Conservation (phyloP, 441 rosid species). For the Euphorbia neoarborescens region DNA sequence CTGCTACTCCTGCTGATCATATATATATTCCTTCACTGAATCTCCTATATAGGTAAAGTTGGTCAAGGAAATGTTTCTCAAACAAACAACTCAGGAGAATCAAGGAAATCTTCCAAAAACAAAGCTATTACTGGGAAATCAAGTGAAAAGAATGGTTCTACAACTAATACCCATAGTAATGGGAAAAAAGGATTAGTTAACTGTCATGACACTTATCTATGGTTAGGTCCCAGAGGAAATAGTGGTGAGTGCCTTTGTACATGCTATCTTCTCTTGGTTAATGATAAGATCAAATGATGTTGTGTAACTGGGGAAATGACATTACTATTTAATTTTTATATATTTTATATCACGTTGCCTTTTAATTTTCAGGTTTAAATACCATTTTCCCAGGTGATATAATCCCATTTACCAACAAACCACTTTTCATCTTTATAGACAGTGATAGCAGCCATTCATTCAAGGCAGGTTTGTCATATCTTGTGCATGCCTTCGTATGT, state of each 20-base stretch:
- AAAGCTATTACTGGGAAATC: conserved; percentile 40
- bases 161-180: conserved; percentile 42
- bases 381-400: conserved; percentile 81
- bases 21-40: conserved; percentile 18
- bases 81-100: conserved; percentile 47
- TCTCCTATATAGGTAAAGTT: conserved; percentile 49
- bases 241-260: conserved; percentile 44
- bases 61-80: conserved; percentile 32
- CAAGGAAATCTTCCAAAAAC: conserved; percentile 51
- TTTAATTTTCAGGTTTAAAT: conserved; percentile 48
- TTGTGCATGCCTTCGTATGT: conserved; percentile 25
- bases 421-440: conserved; percentile 82
- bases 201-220: conserved; percentile 42
- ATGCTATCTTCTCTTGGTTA: conserved; percentile 2
- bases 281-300: not conserved
- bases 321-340: not conserved
- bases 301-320: not conserved
- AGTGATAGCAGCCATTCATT: conserved; percentile 94
- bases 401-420: conserved; percentile 85
- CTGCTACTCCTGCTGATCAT: conserved; percentile 16
- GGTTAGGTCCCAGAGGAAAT: conserved; percentile 68
- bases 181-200: conserved; percentile 41
- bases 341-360: not conserved
- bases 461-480: conserved; percentile 99
- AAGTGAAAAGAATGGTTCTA: conserved; percentile 42